phyloP scores from a whole-genome alignment of 352 stramenopile genomes.

The Bremia lactucae region DNA sequence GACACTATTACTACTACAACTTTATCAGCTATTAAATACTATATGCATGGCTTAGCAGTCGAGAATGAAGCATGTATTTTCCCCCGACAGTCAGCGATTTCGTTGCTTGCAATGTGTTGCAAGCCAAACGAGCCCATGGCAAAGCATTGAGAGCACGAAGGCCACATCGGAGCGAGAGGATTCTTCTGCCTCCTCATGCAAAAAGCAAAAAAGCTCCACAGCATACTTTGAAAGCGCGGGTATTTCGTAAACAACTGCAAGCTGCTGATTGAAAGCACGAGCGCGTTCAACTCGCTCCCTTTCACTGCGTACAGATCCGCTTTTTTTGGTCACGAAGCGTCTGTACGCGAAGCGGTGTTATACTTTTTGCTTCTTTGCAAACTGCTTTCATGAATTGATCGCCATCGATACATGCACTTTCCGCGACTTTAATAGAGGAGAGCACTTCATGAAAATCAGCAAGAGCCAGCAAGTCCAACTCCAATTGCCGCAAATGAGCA shows the following conservation, averaged over 20 bases:
- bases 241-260: slow-evolving; percentile 66
- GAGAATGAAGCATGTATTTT: slow-evolving; percentile 3
- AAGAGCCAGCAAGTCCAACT: slow-evolving; percentile 33
- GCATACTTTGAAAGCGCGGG: slow-evolving; percentile 64
- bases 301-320: slow-evolving; percentile 48
- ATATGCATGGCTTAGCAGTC: slow-evolving; percentile 20
- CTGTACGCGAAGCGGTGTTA: slow-evolving; percentile 28
- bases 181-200: slow-evolving; percentile 62
- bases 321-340: slow-evolving; percentile 41
- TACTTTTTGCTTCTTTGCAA: slow-evolving; percentile 29
- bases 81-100: slow-evolving; percentile 9
- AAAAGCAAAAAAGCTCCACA: slow-evolving; percentile 54
- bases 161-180: slow-evolving; percentile 63
- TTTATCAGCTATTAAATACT: slow-evolving; percentile 26
- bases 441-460: slow-evolving; percentile 65
- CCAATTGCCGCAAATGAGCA: slow-evolving; percentile 54
- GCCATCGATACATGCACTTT: slow-evolving; percentile 51
- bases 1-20: slow-evolving; percentile 1
- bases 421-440: slow-evolving; percentile 58
- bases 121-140: slow-evolving; percentile 72
- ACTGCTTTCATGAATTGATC: slow-evolving; percentile 49
- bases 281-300: slow-evolving; percentile 56
- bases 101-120: slow-evolving; percentile 62
- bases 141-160: slow-evolving; percentile 70
- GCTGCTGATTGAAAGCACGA: slow-evolving; percentile 52